Evolutionary conservation across 768 basidiomycete genomes (phyloP).

Genomic region (Calocybe gangraenosa): DNA sequence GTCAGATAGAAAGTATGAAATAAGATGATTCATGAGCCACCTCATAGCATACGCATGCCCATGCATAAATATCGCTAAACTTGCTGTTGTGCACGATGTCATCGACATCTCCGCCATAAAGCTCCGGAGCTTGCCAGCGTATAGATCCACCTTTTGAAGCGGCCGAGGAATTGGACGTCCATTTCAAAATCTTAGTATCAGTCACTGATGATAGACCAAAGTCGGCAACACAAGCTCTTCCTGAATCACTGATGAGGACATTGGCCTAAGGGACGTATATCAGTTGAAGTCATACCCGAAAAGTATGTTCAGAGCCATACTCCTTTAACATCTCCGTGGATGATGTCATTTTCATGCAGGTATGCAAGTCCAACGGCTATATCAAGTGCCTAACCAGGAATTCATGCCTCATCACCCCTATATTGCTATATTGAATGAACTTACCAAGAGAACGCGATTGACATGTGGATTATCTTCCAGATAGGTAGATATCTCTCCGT

Average conservation of each 20-base stretch:
- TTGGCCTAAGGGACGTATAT: neutral
- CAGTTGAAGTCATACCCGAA: neutral
- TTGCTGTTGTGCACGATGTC: neutral
- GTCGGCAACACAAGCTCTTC: conserved; percentile 2
- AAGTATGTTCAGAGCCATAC: neutral
- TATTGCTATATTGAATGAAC: neutral
- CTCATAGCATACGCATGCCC: conserved; percentile 4
- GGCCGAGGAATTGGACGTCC: conserved; percentile 3
- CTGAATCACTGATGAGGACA: conserved; percentile 1
- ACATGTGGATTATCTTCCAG: neutral
- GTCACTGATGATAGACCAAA: conserved; percentile 1
- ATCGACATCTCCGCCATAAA: neutral
- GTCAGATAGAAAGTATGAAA: neutral
- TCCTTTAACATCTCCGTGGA: conserved; percentile 6
- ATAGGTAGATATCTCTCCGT: neutral
- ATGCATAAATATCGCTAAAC: conserved; percentile 2
- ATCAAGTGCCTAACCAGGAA: neutral
- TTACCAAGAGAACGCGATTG: conserved; percentile 2
- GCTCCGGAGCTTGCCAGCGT: conserved; percentile 3
- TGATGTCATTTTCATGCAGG: conserved; percentile 1
- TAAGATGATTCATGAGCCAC: neutral
- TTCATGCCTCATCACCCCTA: neutral
- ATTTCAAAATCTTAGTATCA: conserved; percentile 1
- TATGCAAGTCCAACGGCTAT: conserved; percentile 1
- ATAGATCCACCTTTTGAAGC: conserved; percentile 1